Evolutionary conservation across 495 filamentous ascomycete genomes (phyloP).

Genomic region (Hypoxylon intermedium): DNA sequence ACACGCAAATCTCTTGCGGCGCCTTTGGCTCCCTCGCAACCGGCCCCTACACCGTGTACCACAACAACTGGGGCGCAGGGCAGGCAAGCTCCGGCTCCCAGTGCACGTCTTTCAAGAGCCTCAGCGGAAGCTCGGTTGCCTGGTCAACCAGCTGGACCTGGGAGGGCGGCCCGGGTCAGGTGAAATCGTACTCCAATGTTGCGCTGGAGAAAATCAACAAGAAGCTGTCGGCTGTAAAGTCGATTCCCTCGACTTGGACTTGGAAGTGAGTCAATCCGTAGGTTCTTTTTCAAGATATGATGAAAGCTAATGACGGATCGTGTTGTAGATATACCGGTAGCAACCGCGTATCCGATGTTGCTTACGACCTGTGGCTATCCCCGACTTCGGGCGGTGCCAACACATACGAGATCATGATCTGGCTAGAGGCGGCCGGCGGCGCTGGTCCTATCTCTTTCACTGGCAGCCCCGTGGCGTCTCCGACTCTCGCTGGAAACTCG

Average conservation of each 20-base stretch:
- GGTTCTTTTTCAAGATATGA: not conserved
- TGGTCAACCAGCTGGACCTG: conserved; percentile 68
- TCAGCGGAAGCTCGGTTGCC: conserved; percentile 53
- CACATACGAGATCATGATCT: conserved; percentile 76
- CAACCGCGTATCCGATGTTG: conserved; percentile 65
- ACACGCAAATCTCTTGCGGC: not conserved
- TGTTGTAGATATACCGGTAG: conserved; percentile 61
- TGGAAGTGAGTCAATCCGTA: conserved; percentile 55
- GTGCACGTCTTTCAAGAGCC: conserved; percentile 62
- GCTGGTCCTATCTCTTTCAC: conserved; percentile 68
- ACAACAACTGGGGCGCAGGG: conserved; percentile 61
- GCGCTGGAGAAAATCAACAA: conserved; percentile 54
- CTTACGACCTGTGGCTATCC: conserved; percentile 70
- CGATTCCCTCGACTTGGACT: conserved; percentile 59
- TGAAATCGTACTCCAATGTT: conserved; percentile 69
- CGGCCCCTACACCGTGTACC: conserved; percentile 46
- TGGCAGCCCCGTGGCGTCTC: conserved; percentile 60
- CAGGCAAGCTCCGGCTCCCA: conserved; percentile 58
- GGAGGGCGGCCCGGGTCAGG: conserved; percentile 56
- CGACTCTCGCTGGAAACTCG: conserved; percentile 56
- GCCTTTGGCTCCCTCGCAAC: conserved; percentile 2
- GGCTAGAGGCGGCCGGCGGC: conserved; percentile 67
- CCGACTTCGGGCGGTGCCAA: conserved; percentile 52
- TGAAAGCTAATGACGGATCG: not conserved
- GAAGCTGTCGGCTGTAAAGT: conserved; percentile 56